phyloP scores from a whole-genome alignment of 306 rosid genomes.

The cucumber (Cucumis sativus) region Cucumber_9930_V3 NC_026660.2:23501-24000 shows the following conservation, averaged over 20 bases:
- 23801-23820: not conserved
- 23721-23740: slow-evolving; percentile 5
- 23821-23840: not conserved
- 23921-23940: not conserved
- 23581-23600: slow-evolving; percentile 95
- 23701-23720: slow-evolving; percentile 30
- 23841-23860: not conserved
- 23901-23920: not conserved
- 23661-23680: slow-evolving; percentile 96
- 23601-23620: slow-evolving; percentile 87
- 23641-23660: slow-evolving; percentile 89
- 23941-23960: not conserved
- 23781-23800: not conserved
- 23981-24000: not conserved
- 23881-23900: not conserved
- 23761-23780: not conserved
- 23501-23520: not conserved
- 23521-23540: not conserved
- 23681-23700: slow-evolving; percentile 84
- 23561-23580: slow-evolving; percentile 91
- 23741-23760: not conserved
- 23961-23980: not conserved
- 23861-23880: not conserved
- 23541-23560: slow-evolving; percentile 79
- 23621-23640: slow-evolving; percentile 89